Percentiles rank a stretch among this genome's conserved stretches.
Conservation (phyloP, 2,329 filamentous ascomycete species). For the Arthrobotrys megalospora region DNA sequence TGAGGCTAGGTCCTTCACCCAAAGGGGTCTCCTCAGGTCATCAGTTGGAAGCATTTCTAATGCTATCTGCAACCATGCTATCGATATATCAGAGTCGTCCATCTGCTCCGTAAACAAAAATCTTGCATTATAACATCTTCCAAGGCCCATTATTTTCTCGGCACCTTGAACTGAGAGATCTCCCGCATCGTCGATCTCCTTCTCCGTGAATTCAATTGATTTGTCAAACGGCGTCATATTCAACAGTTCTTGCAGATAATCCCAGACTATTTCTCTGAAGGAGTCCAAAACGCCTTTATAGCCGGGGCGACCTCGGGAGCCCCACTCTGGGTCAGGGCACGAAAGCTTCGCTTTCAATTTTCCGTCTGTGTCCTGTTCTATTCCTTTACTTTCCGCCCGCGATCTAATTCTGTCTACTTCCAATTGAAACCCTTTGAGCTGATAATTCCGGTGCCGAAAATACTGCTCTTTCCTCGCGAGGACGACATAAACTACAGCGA, state of each 20-base stretch:
- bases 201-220: not conserved
- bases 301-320: not conserved
- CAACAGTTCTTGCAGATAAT: not conserved
- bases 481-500: not conserved
- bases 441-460: not conserved
- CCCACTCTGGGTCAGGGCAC: not conserved
- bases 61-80: conserved; percentile 11
- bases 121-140: not conserved
- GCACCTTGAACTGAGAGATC: not conserved
- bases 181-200: not conserved
- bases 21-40: not conserved
- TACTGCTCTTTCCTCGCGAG: not conserved
- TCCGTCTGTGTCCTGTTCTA: not conserved
- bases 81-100: not conserved
- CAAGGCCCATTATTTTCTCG: not conserved
- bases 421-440: not conserved
- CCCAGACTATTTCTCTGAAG: conserved; percentile 3
- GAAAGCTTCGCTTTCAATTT: not conserved
- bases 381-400: not conserved
- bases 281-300: not conserved
- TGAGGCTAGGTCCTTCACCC: not conserved
- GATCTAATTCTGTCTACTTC: not conserved
- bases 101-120: not conserved
- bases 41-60: not conserved
- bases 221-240: not conserved